These are phyloP conservation scores for Pseudozyma tsukubaensis DNA, from an alignment of 1,284 basidiomycete species.

Conservation along the genomic window DNA sequence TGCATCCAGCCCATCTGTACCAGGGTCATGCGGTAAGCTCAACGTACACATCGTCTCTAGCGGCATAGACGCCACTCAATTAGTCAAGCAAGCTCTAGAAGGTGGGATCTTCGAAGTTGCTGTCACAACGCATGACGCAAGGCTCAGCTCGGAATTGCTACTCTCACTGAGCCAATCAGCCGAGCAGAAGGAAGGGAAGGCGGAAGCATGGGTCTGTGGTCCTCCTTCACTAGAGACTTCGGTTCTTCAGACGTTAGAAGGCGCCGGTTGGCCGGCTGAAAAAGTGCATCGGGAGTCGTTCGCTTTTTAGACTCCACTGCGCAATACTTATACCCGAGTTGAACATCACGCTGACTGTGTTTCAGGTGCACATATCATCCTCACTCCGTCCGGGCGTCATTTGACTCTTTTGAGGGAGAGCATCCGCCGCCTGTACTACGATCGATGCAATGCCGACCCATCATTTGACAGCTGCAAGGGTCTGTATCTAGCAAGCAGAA, in stretches of 20 bases:
- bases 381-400: too few species aligned
- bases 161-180: background rate
- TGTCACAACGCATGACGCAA: slow-evolving; percentile 11
- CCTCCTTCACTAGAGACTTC: slow-evolving; percentile 19
- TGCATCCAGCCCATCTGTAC: background rate
- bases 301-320: slow-evolving; percentile 13
- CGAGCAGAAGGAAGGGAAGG: background rate
- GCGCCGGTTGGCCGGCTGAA: slow-evolving; percentile 10
- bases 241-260: slow-evolving; percentile 23
- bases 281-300: slow-evolving; percentile 35
- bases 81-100: background rate
- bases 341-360: too few species aligned
- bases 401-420: too few species aligned
- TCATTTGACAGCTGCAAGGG: background rate
- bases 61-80: slow-evolving; percentile 11
- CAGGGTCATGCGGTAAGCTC: slow-evolving; percentile 3
- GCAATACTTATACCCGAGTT: too few species aligned
- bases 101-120: slow-evolving; percentile 1
- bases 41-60: slow-evolving; percentile 26
- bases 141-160: slow-evolving; percentile 20
- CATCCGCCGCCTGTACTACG: background rate
- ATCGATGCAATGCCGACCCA: slow-evolving; percentile 1
- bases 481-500: background rate
- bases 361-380: too few species aligned
- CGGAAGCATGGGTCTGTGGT: slow-evolving; percentile 36